Conservation (phyloP, 2,329 filamentous ascomycete genomes). For the Aspergillus vadensis region DNA sequence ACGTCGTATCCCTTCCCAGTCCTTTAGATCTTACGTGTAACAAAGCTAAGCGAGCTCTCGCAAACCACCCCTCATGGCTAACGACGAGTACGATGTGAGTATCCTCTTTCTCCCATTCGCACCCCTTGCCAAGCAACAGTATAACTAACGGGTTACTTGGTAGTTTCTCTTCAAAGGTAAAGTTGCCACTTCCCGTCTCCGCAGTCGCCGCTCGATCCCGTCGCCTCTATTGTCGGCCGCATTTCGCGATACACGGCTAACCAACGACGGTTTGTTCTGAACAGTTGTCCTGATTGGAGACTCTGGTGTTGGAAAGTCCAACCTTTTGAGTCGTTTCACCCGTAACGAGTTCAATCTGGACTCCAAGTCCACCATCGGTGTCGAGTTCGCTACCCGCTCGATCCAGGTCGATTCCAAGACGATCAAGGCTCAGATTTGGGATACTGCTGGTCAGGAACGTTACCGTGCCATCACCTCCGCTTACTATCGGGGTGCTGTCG, state of each 20-base stretch:
- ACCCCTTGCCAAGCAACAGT: background rate
- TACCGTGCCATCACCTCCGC: constrained; percentile 99
- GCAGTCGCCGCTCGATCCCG: constrained; percentile 23
- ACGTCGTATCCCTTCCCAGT: constrained; percentile 23
- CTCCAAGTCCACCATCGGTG: constrained; percentile 98
- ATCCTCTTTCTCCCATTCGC: background rate
- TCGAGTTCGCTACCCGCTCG: constrained; percentile 97
- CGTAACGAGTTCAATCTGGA: constrained; percentile 99
- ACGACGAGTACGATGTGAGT: constrained; percentile 99
- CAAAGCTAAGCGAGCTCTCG: constrained; percentile 26
- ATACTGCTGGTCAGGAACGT: constrained; percentile 97
- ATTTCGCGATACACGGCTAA: constrained; percentile 21
- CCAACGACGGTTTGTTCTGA: constrained; percentile 17
- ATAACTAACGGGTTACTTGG: constrained; percentile 24
- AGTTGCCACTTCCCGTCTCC: constrained; percentile 27
- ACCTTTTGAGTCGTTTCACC: constrained; percentile 98
- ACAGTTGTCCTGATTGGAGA: constrained; percentile 98
- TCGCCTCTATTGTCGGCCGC: constrained; percentile 9
- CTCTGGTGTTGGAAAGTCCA: constrained; percentile 99
- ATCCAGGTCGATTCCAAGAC: constrained; percentile 99
- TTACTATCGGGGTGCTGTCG: constrained; percentile 97
- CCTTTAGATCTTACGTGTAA: constrained; percentile 24
- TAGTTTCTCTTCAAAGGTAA: constrained; percentile 99
- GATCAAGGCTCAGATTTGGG: constrained; percentile 99
- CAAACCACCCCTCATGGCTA: constrained; percentile 70